Percentiles rank a stretch among this genome's conserved stretches.
These are phyloP conservation scores for Wickerhamomyces alni DNA, from an alignment of 805 yeast genomes.

Conservation along the genomic window DNA sequence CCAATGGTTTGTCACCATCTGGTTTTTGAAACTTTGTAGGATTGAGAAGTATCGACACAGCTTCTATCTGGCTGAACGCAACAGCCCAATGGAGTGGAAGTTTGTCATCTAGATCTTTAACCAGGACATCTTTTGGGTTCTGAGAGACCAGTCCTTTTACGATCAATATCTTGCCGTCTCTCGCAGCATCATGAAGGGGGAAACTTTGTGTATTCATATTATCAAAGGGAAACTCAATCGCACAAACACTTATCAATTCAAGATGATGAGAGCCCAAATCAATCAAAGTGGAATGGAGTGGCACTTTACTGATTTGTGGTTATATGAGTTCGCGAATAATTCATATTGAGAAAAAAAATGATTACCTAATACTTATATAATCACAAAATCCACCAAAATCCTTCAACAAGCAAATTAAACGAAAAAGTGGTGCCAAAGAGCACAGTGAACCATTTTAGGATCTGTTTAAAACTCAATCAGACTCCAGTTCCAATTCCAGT, in stretches of 20 bases:
- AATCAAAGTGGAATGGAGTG: too few relatives aligned
- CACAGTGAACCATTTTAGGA: too few relatives aligned
- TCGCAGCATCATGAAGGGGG: constrained; percentile 57
- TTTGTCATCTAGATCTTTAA: constrained; percentile 66
- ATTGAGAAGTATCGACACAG: constrained; percentile 40
- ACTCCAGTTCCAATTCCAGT: too few relatives aligned
- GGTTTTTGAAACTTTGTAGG: constrained; percentile 23
- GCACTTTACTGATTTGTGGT: too few relatives aligned
- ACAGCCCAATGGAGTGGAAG: constrained; percentile 89
- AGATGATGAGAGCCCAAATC: too few relatives aligned
- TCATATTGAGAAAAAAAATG: too few relatives aligned
- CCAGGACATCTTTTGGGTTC: constrained; percentile 40
- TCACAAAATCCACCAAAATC: too few relatives aligned
- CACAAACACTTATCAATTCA: too few relatives aligned
- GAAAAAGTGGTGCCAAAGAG: neutral
- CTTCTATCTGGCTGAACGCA: constrained; percentile 48
- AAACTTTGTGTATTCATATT: neutral
- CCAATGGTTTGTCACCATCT: constrained; percentile 7
- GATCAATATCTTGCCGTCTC: constrained; percentile 47
- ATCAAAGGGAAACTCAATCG: too few relatives aligned
- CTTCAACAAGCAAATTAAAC: neutral
- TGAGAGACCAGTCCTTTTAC: constrained; percentile 42
- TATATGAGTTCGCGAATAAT: too few relatives aligned
- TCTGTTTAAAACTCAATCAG: too few relatives aligned
- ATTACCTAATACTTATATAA: too few relatives aligned